Conservation (phyloP, 106 monocot species). For the Dendrobium chrysotoxum region DNA sequence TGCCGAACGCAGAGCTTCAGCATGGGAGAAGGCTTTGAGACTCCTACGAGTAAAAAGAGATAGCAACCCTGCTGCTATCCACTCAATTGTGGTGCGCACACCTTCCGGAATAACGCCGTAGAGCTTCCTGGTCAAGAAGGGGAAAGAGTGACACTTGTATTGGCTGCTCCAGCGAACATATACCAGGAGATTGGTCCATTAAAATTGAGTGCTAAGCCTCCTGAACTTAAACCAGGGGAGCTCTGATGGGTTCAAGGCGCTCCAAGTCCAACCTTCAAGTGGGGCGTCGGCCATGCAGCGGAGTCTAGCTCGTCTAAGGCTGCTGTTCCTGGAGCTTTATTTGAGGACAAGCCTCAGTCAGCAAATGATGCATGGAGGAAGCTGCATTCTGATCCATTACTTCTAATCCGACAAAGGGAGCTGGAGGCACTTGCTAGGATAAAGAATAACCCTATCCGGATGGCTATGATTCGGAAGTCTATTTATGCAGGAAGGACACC, state of each 20-base stretch:
- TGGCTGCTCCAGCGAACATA: constrained; percentile 62
- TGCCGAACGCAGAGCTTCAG: constrained; percentile 98
- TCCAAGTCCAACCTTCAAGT: too few relatives aligned
- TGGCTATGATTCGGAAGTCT: constrained; percentile 90
- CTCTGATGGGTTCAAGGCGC: background rate
- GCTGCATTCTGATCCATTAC: constrained; percentile 90
- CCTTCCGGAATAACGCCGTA: constrained; percentile 76
- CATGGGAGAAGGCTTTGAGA: constrained; percentile 77
- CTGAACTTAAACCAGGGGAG: constrained; percentile 54
- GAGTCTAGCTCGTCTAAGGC: constrained; percentile 30
- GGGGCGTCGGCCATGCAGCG: too few relatives aligned
- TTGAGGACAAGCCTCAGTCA: constrained; percentile 91
- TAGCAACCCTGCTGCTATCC: constrained; percentile 68
- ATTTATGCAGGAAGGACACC: constrained; percentile 23
- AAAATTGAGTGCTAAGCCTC: constrained; percentile 48
- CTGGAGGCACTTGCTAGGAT: constrained; percentile 82
- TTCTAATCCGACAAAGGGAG: constrained; percentile 81
- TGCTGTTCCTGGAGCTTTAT: constrained; percentile 80
- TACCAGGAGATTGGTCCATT: constrained; percentile 63
- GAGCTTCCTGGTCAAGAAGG: constrained; percentile 97
- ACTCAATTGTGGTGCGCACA: constrained; percentile 89
- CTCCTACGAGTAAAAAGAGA: constrained; percentile 59
- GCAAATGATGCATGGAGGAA: constrained; percentile 98
- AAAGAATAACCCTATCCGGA: constrained; percentile 90
- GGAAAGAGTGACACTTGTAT: constrained; percentile 78